Base-by-base conservation (phyloP, 352 stramenopile species). In the Globisporangium solare region DNA sequence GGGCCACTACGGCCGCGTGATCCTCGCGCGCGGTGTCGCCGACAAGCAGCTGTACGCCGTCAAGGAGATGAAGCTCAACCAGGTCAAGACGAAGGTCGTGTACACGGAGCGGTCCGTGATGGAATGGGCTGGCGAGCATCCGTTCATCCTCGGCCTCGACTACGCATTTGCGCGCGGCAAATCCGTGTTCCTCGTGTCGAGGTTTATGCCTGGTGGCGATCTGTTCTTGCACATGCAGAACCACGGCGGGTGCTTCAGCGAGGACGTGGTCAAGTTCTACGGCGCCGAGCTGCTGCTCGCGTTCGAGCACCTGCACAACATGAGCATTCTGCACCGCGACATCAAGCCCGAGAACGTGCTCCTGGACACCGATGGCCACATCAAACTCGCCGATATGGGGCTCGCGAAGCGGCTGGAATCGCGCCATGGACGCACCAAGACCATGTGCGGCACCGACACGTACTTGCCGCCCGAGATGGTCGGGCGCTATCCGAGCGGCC, bases 191-290 rank as follows among this genome's bases (percentile, higher is more conserved):
- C 72, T 99, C 22, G 92, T 99, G 21, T 95, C 98, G 22, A 97
- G 98, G 71, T 99, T 99, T 68, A 98, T 98, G 85, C 83, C 95
- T 7, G 97, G 97, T 10, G 97, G 97, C 8, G 96, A 99, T 67
- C 74, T 99, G 27, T 95, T 95, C 55, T 54, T 92, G 45, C 84
- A 95, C 64, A 88, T 95, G 82, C 83, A 94, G 61, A 90, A 92
- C 64, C 78, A 86, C 48, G 84, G 84, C 53, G 86, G 86, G 2
- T 88, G 72, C 52, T 92, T 95, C 42, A 67, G 67, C 17, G 82
- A 96, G 51, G 71, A 84, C 37, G 74, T 79, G 12, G 85, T 95
- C 4, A 66, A 70, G 8, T 96, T 97, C 56, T 96, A 96, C 66
- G 86, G 79, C 10, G 77, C 88, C 0, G 86, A 96, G 60, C 62